Evolutionary conservation across 352 stramenopile genomes (phyloP), one percentile per base, ranked within the genome.

Genomic region (Phytopythium helicoides): DNA sequence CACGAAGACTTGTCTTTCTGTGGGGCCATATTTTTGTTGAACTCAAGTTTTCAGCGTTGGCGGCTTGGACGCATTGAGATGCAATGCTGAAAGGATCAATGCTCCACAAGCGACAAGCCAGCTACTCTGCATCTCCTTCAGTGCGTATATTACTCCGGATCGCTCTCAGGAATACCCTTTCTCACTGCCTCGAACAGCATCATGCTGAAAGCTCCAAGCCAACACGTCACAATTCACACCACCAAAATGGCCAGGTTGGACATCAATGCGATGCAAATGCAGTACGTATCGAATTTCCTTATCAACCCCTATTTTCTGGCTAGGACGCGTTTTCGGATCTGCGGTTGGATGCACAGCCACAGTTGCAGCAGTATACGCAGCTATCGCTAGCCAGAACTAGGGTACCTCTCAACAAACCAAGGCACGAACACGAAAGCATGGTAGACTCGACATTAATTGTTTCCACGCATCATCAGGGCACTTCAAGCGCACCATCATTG

Each of bases 301-400:
- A n/a, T n/a, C n/a, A n/a, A n/a, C n/a, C n/a, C n/a, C 6, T 1
- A 5, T 16, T 25, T 3, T 54, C 25, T 23, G 21, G 3, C 6
- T 25, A 64, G 54, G 58, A 60, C 7, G 34, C 62, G 22, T 76
- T 77, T 23, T 22, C 64, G 5, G 67, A 76, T 26, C 28, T 81
- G 38, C 62, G 56, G 4, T 52, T 76, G n/a, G 66, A 73, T 41
- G 52, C 58, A 38, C 49, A 61, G 2, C 54, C 52, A 0, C 23
- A 39, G 42, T 58, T 22, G 16, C 36, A 5, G 41, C 41, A 47
- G 8, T 25, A 35, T 7, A 39, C 12, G n/a, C 47, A 47, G 11
- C 56, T 47, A 25, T 23, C 28, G 10, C 47, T 44, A 36, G n/a
- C 21, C 8, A 54, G 26, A 21, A 10, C 47, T 14, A 19, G n/a